phyloP scores from a whole-genome alignment of 495 filamentous ascomycete genomes.

The Penicillium egyptiacum region DNA sequence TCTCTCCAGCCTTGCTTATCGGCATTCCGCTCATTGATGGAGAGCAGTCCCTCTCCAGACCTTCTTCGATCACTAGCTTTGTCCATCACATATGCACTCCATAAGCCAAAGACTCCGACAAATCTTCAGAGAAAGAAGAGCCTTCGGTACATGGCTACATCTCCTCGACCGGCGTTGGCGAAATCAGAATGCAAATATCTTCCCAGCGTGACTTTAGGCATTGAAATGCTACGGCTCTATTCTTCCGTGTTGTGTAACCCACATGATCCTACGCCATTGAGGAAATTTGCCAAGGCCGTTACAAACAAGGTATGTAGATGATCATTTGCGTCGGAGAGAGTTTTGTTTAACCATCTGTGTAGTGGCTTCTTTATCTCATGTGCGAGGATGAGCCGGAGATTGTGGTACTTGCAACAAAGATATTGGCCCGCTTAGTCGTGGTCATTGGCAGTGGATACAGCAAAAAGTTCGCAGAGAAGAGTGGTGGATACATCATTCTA shows the following conservation, averaged over 20 bases:
- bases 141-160: slow-evolving; percentile 36
- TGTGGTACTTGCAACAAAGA: slow-evolving; percentile 77
- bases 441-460: slow-evolving; percentile 76
- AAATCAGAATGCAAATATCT: slow-evolving; percentile 33
- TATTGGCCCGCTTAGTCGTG: slow-evolving; percentile 82
- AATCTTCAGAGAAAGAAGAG: slow-evolving; percentile 55
- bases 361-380: slow-evolving; percentile 95
- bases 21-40: slow-evolving; percentile 74
- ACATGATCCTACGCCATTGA: slow-evolving; percentile 61
- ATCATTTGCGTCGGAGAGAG: not conserved
- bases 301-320: slow-evolving; percentile 79
- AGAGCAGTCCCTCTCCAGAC: slow-evolving; percentile 75
- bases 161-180: slow-evolving; percentile 28
- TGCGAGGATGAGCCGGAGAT: slow-evolving; percentile 83
- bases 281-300: slow-evolving; percentile 89
- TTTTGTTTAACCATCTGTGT: slow-evolving; percentile 21
- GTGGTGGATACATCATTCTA: slow-evolving; percentile 83
- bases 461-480: slow-evolving; percentile 80
- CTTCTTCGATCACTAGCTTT: slow-evolving; percentile 83
- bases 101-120: slow-evolving; percentile 54
- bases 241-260: slow-evolving; percentile 77
- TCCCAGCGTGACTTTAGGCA: slow-evolving; percentile 58
- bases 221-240: slow-evolving; percentile 78
- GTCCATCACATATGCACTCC: slow-evolving; percentile 89
- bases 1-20: slow-evolving; percentile 71